These are phyloP conservation scores for Verticillium klebahnii DNA, from an alignment of 2,329 filamentous ascomycete species.

Conservation along the genomic window DNA sequence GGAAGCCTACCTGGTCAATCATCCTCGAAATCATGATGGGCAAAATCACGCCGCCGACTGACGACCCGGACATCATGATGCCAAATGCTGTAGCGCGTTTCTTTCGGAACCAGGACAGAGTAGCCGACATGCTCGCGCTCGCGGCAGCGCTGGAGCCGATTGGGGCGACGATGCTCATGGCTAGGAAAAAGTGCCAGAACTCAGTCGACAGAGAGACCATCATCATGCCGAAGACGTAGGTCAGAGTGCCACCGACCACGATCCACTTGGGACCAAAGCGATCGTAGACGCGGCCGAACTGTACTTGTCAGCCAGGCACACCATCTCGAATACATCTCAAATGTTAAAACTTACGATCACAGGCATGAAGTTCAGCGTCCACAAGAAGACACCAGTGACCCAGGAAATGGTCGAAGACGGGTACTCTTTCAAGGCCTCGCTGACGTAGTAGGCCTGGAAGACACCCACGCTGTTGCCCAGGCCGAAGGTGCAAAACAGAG, in stretches of 20 bases:
- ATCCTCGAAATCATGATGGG: constrained; percentile 57
- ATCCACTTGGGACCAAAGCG: constrained; percentile 58
- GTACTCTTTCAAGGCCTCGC: constrained; percentile 40
- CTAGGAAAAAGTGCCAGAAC: constrained; percentile 41
- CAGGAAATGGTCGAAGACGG: constrained; percentile 50
- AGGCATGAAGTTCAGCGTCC: constrained; percentile 44
- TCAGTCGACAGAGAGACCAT: constrained; percentile 50
- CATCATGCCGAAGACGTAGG: constrained; percentile 61
- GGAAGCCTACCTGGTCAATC: constrained; percentile 38
- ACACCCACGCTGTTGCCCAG: constrained; percentile 44
- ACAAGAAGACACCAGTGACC: constrained; percentile 54
- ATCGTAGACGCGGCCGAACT: constrained; percentile 59
- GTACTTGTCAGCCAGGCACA: not conserved
- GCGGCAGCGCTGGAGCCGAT: constrained; percentile 40
- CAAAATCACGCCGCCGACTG: constrained; percentile 52
- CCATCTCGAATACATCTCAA: not conserved
- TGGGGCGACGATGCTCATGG: constrained; percentile 34
- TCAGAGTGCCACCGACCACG: constrained; percentile 45
- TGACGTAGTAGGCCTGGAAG: constrained; percentile 56
- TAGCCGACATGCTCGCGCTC: constrained; percentile 33
- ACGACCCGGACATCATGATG: constrained; percentile 48
- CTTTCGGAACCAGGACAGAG: constrained; percentile 48
- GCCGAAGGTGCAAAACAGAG: constrained; percentile 39
- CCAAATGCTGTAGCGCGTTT: constrained; percentile 49
- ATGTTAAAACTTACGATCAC: constrained; percentile 28